These are phyloP conservation scores for Aegle marmelos DNA, from an alignment of 345 rosid species.

Conservation along the genomic window DNA sequence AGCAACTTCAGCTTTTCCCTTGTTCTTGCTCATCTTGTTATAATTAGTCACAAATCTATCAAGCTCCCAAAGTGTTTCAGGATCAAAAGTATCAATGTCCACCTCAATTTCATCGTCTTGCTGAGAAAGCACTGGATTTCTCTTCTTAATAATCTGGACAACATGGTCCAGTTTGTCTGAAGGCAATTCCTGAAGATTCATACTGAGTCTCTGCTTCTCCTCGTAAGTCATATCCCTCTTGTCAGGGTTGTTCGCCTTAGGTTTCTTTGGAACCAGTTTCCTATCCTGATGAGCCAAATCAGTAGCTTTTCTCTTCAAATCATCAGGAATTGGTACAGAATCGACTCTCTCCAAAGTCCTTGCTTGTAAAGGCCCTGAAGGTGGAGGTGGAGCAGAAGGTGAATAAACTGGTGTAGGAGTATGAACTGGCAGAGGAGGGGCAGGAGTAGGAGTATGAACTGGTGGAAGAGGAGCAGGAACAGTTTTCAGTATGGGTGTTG, in stretches of 20 bases:
- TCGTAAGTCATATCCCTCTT: slow-evolving; percentile 70
- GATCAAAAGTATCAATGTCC: slow-evolving; percentile 81
- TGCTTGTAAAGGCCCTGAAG: slow-evolving; percentile 19
- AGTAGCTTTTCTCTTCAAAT: slow-evolving; percentile 23
- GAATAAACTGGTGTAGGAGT: neutral
- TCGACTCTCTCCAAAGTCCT: slow-evolving; percentile 43
- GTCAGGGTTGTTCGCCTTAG: slow-evolving; percentile 35
- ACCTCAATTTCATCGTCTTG: slow-evolving; percentile 91
- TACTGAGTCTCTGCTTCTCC: slow-evolving; percentile 80
- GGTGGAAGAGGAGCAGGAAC: slow-evolving; percentile 26
- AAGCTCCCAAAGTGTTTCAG: slow-evolving; percentile 89
- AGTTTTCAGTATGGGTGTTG: slow-evolving; percentile 26
- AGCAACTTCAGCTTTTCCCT: slow-evolving; percentile 36
- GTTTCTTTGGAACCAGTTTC: slow-evolving; percentile 38
- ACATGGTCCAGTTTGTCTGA: slow-evolving; percentile 67
- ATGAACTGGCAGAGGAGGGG: slow-evolving; percentile 1
- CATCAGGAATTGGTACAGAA: slow-evolving; percentile 35
- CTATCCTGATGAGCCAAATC: slow-evolving; percentile 23
- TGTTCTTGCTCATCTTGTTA: slow-evolving; percentile 42
- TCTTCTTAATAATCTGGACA: slow-evolving; percentile 82
- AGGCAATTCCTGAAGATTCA: slow-evolving; percentile 68
- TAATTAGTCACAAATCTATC: slow-evolving; percentile 51
- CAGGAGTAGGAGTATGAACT: slow-evolving; percentile 2
- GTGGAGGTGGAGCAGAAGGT: slow-evolving; percentile 12
- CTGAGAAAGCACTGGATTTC: slow-evolving; percentile 62